phyloP scores from a whole-genome alignment of 257 asterid species.

The Solanum piurae region DNA sequence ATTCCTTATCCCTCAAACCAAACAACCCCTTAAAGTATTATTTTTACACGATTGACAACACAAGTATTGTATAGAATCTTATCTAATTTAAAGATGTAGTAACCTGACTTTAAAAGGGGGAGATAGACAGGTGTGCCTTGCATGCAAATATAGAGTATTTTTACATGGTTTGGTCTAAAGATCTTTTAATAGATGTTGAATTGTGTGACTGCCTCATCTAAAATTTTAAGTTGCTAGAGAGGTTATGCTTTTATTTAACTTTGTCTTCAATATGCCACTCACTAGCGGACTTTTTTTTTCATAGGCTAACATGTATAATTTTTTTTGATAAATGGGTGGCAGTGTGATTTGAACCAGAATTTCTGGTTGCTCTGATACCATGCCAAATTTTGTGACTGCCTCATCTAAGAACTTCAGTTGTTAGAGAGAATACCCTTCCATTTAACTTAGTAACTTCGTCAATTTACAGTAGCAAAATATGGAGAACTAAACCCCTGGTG shows the following conservation, averaged over 20 bases:
- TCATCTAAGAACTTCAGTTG: not conserved
- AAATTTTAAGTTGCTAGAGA: not conserved
- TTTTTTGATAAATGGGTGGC: not conserved
- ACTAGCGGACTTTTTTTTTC: not conserved
- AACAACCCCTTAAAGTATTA: not conserved
- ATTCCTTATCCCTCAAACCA: not conserved
- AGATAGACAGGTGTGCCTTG: not conserved
- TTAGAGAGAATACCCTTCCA: not conserved
- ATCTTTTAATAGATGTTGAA: not conserved
- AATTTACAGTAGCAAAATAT: not conserved
- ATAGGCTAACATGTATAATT: not conserved
- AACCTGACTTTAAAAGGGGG: not conserved
- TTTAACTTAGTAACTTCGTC: not conserved
- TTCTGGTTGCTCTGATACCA: not conserved
- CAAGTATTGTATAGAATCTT: not conserved
- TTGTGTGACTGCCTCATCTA: not conserved
- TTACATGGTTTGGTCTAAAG: not conserved
- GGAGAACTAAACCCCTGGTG: not conserved
- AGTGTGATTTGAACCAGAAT: not conserved
- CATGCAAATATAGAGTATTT: not conserved
- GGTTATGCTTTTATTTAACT: not conserved
- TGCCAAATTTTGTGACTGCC: not conserved
- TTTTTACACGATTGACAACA: not conserved
- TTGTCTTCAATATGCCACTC: not conserved
- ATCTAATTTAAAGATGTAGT: not conserved